Conservation (phyloP, 2,329 filamentous ascomycete genomes). For the Phaeosphaeria sp. region DNA sequence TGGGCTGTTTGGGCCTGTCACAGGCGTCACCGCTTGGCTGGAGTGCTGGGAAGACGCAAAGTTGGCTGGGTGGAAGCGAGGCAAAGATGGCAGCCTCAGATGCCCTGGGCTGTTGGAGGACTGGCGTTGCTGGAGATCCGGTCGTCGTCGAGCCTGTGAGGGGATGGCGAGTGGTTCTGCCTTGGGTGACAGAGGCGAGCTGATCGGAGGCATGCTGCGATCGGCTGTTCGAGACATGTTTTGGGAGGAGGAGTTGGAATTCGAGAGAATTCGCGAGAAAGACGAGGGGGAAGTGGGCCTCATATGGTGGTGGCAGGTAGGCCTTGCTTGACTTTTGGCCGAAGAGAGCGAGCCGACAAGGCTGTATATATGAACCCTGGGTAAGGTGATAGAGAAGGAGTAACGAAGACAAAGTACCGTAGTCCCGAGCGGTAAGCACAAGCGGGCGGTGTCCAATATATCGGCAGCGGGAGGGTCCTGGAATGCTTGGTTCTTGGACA, state of each 20-base stretch:
- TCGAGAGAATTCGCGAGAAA: slow-evolving; percentile 27
- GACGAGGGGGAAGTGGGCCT: slow-evolving; percentile 29
- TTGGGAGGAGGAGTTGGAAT: slow-evolving; percentile 21
- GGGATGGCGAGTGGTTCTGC: slow-evolving; percentile 40
- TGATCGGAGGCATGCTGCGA: background rate
- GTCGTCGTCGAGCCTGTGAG: slow-evolving; percentile 42
- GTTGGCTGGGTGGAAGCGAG: slow-evolving; percentile 61
- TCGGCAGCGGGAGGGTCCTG: slow-evolving; percentile 38
- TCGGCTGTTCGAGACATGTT: slow-evolving; percentile 37
- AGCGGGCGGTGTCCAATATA: slow-evolving; percentile 39
- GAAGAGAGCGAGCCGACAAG: slow-evolving; percentile 7
- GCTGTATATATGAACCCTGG: slow-evolving; percentile 10
- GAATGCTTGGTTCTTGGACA: slow-evolving; percentile 33
- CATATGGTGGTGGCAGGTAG: slow-evolving; percentile 38
- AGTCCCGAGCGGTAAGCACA: slow-evolving; percentile 23
- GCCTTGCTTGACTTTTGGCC: slow-evolving; percentile 16
- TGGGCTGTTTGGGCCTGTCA: slow-evolving; percentile 49
- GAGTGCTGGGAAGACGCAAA: slow-evolving; percentile 51
- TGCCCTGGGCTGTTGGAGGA: slow-evolving; percentile 45
- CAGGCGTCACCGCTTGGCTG: slow-evolving; percentile 46
- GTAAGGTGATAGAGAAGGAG: slow-evolving; percentile 10
- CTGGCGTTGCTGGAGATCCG: slow-evolving; percentile 41
- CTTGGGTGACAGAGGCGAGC: background rate
- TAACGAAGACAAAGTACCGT: slow-evolving; percentile 13
- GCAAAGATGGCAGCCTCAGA: slow-evolving; percentile 57